Base-by-base conservation (phyloP, 352 stramenopile genomes). In the Ophiocytium majus region DNA sequence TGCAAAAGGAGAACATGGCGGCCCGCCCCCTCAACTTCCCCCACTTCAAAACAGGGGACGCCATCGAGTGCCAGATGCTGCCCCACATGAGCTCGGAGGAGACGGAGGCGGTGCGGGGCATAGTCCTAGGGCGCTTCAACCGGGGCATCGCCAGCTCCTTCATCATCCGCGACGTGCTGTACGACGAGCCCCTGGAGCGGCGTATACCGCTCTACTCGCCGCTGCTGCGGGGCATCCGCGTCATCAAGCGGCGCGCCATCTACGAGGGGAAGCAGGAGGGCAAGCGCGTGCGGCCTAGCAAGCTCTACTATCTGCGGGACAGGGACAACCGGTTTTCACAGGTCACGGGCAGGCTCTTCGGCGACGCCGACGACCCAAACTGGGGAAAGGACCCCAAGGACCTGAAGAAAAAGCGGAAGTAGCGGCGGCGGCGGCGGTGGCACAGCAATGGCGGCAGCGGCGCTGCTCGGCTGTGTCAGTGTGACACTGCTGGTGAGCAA, bases 241-340 rank as follows among this genome's bases (percentile, higher is more conserved):
- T 88, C 31, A 57, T 88, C 79, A 71, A 88, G 49, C 81, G n/a
- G 75, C 57, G 79, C 14, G 83, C 83, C 66, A 88, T 88, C 50
- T 84, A 88, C 81, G 79, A 88, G 76, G 84, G 84, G 63, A 88
- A 88, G 35, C 49, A 80, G 43, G 83, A 86, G 76, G 84, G 84
- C 37, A 88, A 88, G 84, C 57, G 84, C 23, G 84, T 88, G 33
- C 81, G 84, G 31, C 84, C 63, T 33, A 34, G 79, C 28, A 81
- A 82, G 35, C 86, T 88, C 63, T 88, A 88, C 84, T 88, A 88
- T 57, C 83, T 88, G 28, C 79, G 84, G 10, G 36, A 88, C 31
- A 31, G 86, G 50, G 84, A 88, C 76, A 81, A 85, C 76, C 86
- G 79, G 79, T 83, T 74, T 64, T 88, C 83, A 19, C 28, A 64